A percentile compares a stretch with the other conserved stretches of the same genome.
phyloP scores from a whole-genome alignment of 1,139 yeast species.

The Zygosaccharomyces pseudobailii region DNA sequence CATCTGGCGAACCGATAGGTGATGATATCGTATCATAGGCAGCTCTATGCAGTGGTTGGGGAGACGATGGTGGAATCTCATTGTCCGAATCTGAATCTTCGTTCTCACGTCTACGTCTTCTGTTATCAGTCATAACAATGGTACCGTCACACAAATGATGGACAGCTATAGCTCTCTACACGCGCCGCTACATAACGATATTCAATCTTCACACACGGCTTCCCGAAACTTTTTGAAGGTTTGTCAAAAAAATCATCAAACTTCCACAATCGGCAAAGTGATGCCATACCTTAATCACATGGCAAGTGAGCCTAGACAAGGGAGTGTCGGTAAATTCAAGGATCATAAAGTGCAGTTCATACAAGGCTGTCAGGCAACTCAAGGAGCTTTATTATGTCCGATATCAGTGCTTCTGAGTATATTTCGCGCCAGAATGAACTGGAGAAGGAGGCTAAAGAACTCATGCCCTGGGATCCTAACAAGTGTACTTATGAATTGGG shows the following conservation, averaged over 20 bases:
- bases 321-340: background rate
- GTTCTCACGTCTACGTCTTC: constrained; percentile 35
- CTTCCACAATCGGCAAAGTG: constrained; percentile 3
- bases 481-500: constrained; percentile 73
- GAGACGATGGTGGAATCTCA: constrained; percentile 32
- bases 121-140: constrained; percentile 22
- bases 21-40: constrained; percentile 41
- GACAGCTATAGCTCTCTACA: too few relatives aligned
- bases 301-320: background rate
- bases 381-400: constrained; percentile 9
- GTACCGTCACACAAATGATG: background rate
- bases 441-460: constrained; percentile 67
- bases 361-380: too few relatives aligned
- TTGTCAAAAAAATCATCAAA: constrained; percentile 1
- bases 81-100: constrained; percentile 23
- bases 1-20: constrained; percentile 45
- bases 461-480: constrained; percentile 87
- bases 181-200: too few relatives aligned
- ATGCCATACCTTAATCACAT: background rate
- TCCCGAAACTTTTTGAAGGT: background rate
- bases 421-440: constrained; percentile 25
- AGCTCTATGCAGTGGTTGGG: constrained; percentile 18
- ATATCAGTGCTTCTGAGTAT: constrained; percentile 28
- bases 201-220: background rate
- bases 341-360: too few relatives aligned